A percentile compares a stretch with the other conserved stretches of the same genome.
phyloP scores from a whole-genome alignment of 805 yeast species.

The Lipomyces kockii region DNA sequence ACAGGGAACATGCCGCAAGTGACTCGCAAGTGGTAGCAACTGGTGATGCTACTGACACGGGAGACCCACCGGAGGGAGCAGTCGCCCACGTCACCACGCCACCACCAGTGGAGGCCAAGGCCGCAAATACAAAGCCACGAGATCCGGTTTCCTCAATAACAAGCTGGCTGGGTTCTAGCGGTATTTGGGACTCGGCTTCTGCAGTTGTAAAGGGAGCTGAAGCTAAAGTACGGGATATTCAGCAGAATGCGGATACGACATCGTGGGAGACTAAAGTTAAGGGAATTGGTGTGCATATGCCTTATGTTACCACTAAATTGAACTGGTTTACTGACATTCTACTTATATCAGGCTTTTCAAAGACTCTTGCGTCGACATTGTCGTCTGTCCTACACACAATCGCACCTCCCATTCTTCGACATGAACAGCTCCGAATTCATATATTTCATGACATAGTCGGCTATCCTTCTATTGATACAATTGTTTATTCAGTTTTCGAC shows the following conservation, averaged over 20 bases:
- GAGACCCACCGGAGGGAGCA: background rate
- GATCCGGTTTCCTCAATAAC: conserved; percentile 28
- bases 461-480: conserved; percentile 53
- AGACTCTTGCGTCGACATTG: conserved; percentile 44
- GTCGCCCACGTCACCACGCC: background rate
- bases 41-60: background rate
- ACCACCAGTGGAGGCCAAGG: background rate
- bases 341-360: conserved; percentile 35
- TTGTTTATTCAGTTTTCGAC: conserved; percentile 57
- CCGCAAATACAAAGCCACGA: background rate
- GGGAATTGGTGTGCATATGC: conserved; percentile 31
- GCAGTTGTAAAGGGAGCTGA: conserved; percentile 52
- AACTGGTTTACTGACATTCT: conserved; percentile 31
- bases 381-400: conserved; percentile 49
- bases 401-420: conserved; percentile 52
- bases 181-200: conserved; percentile 49
- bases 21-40: conserved; percentile 5
- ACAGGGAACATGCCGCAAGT: background rate
- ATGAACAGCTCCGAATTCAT: conserved; percentile 51
- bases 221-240: conserved; percentile 48
- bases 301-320: conserved; percentile 27
- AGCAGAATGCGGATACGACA: conserved; percentile 41
- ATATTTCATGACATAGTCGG: conserved; percentile 55
- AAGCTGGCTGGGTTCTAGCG: conserved; percentile 42
- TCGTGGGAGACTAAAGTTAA: conserved; percentile 39